Percentiles rank a stretch among this genome's conserved stretches.
These are phyloP conservation scores for Fusarium bactridioides DNA, from an alignment of 2,329 filamentous ascomycete genomes.

Conservation along the genomic window DNA sequence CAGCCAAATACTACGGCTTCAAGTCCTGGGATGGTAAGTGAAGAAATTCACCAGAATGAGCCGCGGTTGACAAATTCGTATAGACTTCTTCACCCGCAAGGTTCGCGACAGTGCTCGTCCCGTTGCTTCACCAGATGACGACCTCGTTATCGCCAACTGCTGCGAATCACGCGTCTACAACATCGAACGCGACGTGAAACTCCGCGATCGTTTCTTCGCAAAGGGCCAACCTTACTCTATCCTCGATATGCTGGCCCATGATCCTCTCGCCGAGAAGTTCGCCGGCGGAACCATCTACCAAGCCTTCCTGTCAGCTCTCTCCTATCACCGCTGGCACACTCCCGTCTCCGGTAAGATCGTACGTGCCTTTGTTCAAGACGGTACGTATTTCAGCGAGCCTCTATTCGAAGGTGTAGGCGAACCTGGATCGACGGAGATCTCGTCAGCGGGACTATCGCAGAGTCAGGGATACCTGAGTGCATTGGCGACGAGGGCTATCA, in stretches of 20 bases:
- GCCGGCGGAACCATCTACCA: constrained; percentile 73
- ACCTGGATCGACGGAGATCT: constrained; percentile 45
- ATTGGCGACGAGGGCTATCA: constrained; percentile 73
- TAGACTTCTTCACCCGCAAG: constrained; percentile 70
- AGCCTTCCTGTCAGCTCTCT: constrained; percentile 71
- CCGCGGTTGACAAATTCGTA: not conserved
- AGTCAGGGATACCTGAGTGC: constrained; percentile 73
- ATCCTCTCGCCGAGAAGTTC: constrained; percentile 62
- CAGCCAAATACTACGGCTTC: constrained; percentile 64
- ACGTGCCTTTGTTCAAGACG: constrained; percentile 65
- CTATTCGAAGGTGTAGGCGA: constrained; percentile 49
- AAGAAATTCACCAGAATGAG: rapidly evolving
- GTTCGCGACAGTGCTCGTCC: constrained; percentile 64
- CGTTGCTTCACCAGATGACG: constrained; percentile 63
- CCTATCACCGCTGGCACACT: constrained; percentile 76
- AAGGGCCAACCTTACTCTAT: constrained; percentile 75
- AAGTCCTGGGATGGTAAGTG: constrained; percentile 69
- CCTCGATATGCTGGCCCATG: constrained; percentile 67
- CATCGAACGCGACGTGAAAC: constrained; percentile 57
- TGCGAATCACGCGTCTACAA: constrained; percentile 71
- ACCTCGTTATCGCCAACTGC: constrained; percentile 64
- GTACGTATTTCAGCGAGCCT: constrained; percentile 73
- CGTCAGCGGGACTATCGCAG: constrained; percentile 52
- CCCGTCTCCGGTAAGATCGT: constrained; percentile 70
- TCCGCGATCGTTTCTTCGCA: constrained; percentile 71